Evolutionary conservation across 2,329 filamentous ascomycete genomes (phyloP), one percentile per base, ranked within the genome.

Genomic region (Fusarium nanum): DNA sequence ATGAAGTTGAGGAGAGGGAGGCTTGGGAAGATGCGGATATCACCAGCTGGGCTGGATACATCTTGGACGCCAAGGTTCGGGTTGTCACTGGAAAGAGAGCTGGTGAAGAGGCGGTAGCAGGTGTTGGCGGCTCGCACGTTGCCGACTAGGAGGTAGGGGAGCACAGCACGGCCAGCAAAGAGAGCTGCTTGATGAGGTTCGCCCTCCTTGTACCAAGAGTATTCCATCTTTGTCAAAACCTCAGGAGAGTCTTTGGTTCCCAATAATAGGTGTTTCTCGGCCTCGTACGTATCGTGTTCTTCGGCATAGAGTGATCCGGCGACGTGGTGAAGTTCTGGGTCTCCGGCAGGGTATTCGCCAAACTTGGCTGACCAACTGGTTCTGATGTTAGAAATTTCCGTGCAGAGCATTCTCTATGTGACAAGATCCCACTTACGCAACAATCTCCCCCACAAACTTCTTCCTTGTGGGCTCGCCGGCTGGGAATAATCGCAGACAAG

Each of bases 1-100:
- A 98, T 86, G 82, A 98, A 98, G 83, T 99, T 99, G 76, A 99
- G 86, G 57, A 99, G 87, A n/a, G 96, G 96, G 68, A 99, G 83
- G 62, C 92, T 93, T 0, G 95, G 94, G 80, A 97, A 98, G 64
- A 98, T 88, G 68, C 92, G 91, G 46, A 92, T 81, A 67, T 97
- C 93, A 57, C 90, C 89, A 46, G 84, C 89, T 45, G 88, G 85
- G 73, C 90, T 92, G 77, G 91, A 92, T 56, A 98, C 92, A 75
- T 94, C 89, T 80, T 98, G 93, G 9, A 92, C 89, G 40, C 85
- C 87, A n/a, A 97, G 87, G 28, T 80, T 78, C 46, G 83, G 80
- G 75, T 80, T 81, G 53, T 83, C 82, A 62, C 68, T 76, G 59
- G 74, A 78, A 37, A 84, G 78, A 20, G 80, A 76, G 67, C 77